Base-by-base conservation (phyloP, 2,329 filamentous ascomycete genomes). In the Lachnellula subtilissima region DNA sequence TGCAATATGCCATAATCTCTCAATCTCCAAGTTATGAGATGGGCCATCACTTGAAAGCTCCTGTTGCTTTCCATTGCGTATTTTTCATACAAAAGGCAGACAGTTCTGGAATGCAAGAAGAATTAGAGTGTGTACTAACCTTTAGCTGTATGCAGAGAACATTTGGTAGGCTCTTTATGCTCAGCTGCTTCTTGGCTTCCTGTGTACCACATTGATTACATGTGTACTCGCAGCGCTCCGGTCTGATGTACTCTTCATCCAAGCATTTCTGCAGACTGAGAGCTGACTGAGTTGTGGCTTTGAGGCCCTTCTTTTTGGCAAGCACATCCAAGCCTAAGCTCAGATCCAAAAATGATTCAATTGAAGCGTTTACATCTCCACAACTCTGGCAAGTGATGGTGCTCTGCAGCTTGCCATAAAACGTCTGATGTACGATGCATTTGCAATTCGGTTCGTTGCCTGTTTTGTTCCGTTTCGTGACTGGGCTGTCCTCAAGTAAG, bases 141-240 rank as follows among this genome's bases (percentile, higher is more conserved):
- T 97, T 97, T 40, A 97, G 80, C 68, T 97, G 93, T 68, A 97
- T 89, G 32, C 91, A 91, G 23, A 97, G 75, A 6, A 96, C 91
- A 40, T 94, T 93, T 0, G 93, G 93, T 36, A 97, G 74, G 58
- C 86, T 84, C 70, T 91, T 91, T 61, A 97, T 89, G 62, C 85
- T 89, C 53, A 95, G 82, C 66, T 94, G 88, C 70, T 96, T 90
- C 53, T 85, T 87, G 1, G 91, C 91, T 67, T 91, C 87, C 69
- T 92, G 88, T 28, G 82, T 85, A 40, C 81, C 84, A 57, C 93
- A 97, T 60, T 83, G 89, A 63, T 86, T 82, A 73, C 93, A 97
- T 42, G 86, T 88, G 70, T 97, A 97, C 64, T 92, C 89, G 68
- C 90, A 93, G 69, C 89, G 91, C 73, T 97, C 93, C 2, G 85